Base-by-base conservation (phyloP, 2,329 filamentous ascomycete genomes). In the Didymella arachidicola region DNA sequence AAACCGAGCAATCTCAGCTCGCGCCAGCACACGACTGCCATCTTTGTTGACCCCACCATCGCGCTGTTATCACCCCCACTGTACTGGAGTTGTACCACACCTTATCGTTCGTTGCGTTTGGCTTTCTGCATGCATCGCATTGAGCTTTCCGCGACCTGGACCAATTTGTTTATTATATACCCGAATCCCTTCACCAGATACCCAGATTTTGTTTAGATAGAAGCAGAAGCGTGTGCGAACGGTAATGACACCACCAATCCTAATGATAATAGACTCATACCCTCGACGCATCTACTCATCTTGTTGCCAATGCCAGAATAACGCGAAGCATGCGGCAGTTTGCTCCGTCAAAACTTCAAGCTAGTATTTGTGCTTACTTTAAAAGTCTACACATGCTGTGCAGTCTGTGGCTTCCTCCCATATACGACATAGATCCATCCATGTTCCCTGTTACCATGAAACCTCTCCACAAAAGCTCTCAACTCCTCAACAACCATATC, bases 91-190 rank as follows among this genome's bases (percentile, higher is more conserved):
- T 30, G 6, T 27, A 26, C 3, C 22, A 22, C 18, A n/a, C 16
- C 14, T 14, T 29, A 2, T 25, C 27, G 22, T 22, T 19, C 27
- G 30, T 56, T 19, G 34, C 34, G 36, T 48, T 47, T 16, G 16
- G 22, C 2, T 18, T 36, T 14, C 30, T 12, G 16, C 47, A 16
- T 27, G 32, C 39, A 41, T 38, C 19, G 39, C 7, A 44, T 16
- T 16, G 27, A 27, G 26, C 12, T 41, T 26, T 22, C 30, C 45
- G 4, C 49, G 18, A 50, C 43, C 34, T 46, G 56, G 45, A 51
- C 46, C 50, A 54, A 54, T 47, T 51, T 25, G 8, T 50, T 59
- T 50, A 38, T 48, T 30, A 54, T 59, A 59, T 59, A 59, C 50
- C 56, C 50, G 56, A 51, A 45, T 46, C 36, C 10, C 12, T 36